These are phyloP conservation scores for Annona cherimola DNA, from an alignment of 164 flowering plant genomes.

Conservation along the genomic window DNA sequence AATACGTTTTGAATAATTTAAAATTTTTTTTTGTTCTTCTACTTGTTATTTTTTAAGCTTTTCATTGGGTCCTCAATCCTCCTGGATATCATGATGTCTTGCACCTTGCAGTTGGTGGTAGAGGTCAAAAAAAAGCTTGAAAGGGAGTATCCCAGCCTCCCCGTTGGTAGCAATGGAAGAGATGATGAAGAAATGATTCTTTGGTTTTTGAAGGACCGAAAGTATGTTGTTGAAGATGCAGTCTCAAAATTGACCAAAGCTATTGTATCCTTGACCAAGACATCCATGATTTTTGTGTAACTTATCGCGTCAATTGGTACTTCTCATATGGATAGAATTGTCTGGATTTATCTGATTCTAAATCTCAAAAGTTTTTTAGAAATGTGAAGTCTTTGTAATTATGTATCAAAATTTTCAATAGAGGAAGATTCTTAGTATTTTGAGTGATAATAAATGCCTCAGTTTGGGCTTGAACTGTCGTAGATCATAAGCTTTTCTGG, in stretches of 20 bases:
- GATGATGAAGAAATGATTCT: constrained; percentile 91
- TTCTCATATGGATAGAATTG: background rate
- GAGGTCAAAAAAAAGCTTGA: constrained; percentile 82
- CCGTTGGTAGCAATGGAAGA: constrained; percentile 78
- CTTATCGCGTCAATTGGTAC: background rate
- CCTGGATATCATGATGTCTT: background rate
- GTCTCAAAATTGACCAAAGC: constrained; percentile 68
- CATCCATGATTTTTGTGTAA: background rate
- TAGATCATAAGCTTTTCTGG: no score
- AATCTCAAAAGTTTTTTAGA: no score
- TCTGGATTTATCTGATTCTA: background rate
- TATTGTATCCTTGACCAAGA: constrained; percentile 54
- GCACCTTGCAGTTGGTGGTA: constrained; percentile 53
- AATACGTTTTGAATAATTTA: no score
- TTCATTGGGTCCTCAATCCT: background rate
- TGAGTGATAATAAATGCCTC: background rate
- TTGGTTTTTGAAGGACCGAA: constrained; percentile 89
- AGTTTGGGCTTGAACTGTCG: background rate
- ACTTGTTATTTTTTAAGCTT: no score
- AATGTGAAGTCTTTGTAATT: no score
- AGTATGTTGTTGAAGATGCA: constrained; percentile 61
- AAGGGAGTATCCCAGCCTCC: constrained; percentile 51
- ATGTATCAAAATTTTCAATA: background rate
- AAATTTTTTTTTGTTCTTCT: no score
- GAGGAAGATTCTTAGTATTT: background rate